Evolutionary conservation across 805 yeast species (phyloP), one percentile per base, ranked within the genome.

Genomic region (Wickerhamiella slavikovae): DNA sequence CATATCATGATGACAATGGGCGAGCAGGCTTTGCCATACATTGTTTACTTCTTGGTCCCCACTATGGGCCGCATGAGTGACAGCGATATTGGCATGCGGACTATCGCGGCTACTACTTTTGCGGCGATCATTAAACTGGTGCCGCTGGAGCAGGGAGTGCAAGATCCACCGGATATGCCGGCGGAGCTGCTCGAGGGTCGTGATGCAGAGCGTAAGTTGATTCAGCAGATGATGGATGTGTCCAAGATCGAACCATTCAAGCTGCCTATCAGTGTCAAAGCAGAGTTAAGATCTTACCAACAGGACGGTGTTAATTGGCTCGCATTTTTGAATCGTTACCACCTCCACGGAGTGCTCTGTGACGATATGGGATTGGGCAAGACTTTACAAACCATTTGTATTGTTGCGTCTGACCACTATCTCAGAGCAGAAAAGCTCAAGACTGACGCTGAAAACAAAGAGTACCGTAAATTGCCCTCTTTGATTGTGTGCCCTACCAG

Each of bases 311-410:
- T 89, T 22, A 89, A 85, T 49, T 89, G 99, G 99, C 60, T 89
- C 31, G 93, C 93, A 6, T 89, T 89, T 47, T 62, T 89, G 44
- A 89, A 89, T 55, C 78, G 78, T 44, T 89, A 89, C 48, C 93
- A 85, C 50, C 58, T 89, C 30, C 99, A 89, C 55, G 99, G 99
- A 31, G 85, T 89, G 44, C 59, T 89, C 28, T 89, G 98, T 68
- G 99, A 89, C 50, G 99, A 89, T 68, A 89, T 89, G 99, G 99
- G 99, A 5, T 62, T 89, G 18, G 99, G 99, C 30, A 89, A 89
- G 49, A 89, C 99, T 0, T 60, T 89, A 35, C 99, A 89, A 52
- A 83, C 98, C 0, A 83, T 89, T 45, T 89, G 98, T 54, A 85
- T 91, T 40, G 82, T 89, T 31, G 78, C 98, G 0, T 79, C 95